phyloP scores from a whole-genome alignment of 495 filamentous ascomycete genomes.

The Daldinia loculata region DNA sequence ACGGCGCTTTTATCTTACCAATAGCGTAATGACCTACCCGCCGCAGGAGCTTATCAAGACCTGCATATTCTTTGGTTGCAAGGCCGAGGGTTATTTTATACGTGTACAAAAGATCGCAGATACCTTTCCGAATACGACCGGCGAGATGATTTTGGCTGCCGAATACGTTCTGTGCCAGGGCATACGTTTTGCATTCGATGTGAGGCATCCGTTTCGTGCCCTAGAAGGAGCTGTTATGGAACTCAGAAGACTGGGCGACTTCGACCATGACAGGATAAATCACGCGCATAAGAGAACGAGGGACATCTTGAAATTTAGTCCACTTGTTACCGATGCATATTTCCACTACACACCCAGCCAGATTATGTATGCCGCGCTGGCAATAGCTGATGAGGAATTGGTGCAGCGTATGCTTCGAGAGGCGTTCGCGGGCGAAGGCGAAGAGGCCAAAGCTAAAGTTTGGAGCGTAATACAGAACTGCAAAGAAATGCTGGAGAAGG shows the following conservation, averaged over 20 bases:
- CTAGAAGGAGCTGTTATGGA: conserved; percentile 89
- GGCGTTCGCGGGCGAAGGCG: conserved; percentile 63
- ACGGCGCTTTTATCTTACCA: conserved; percentile 91
- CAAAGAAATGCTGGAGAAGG: conserved; percentile 58
- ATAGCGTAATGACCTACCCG: conserved; percentile 93
- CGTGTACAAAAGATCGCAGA: conserved; percentile 69
- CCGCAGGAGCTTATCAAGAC: conserved; percentile 85
- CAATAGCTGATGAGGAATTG: conserved; percentile 76
- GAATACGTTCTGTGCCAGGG: conserved; percentile 93
- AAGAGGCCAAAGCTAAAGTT: conserved; percentile 55
- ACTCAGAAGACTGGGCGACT: conserved; percentile 61
- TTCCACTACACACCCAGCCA: conserved; percentile 96
- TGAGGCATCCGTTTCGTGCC: conserved; percentile 88
- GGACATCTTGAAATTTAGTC: conserved; percentile 77
- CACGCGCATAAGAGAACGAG: conserved; percentile 75
- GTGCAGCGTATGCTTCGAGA: conserved; percentile 75
- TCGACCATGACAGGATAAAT: conserved; percentile 63
- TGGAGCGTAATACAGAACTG: conserved; percentile 59
- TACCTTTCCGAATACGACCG: conserved; percentile 68
- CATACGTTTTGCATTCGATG: conserved; percentile 91
- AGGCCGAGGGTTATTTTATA: conserved; percentile 85
- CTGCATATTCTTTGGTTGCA: conserved; percentile 89
- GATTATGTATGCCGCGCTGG: conserved; percentile 84
- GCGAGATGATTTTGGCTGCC: conserved; percentile 83
- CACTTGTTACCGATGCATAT: conserved; percentile 89